Evolutionary conservation across 371 early-diverging fungal species (phyloP).

Genomic region (Quaeritorhiza haematococci): DNA sequence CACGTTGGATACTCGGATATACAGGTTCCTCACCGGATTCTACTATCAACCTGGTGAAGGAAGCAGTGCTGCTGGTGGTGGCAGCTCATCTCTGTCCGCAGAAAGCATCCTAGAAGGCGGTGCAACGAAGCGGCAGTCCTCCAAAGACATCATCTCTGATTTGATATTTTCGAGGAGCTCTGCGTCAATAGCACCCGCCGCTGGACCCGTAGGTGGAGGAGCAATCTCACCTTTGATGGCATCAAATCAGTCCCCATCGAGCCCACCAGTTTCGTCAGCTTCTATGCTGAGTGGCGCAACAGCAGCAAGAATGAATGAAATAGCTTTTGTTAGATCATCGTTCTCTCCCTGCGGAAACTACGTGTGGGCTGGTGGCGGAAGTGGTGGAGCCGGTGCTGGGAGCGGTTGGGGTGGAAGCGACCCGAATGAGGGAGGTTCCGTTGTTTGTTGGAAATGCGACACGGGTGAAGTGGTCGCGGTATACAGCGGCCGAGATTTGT

Average conservation of each 20-base stretch:
- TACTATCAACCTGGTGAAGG: too few species aligned
- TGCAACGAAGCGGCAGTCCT: too few species aligned
- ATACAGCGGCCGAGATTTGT: conserved; percentile 7
- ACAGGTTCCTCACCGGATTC: conserved; percentile 22
- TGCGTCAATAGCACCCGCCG: conserved; percentile 3
- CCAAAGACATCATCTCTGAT: too few species aligned
- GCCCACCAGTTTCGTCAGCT: not conserved
- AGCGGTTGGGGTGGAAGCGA: too few species aligned
- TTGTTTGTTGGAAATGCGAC: conserved; percentile 37
- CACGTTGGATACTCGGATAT: conserved; percentile 32
- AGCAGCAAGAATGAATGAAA: not conserved
- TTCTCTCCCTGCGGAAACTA: conserved; percentile 31
- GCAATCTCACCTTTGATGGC: not conserved
- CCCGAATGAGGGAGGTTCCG: too few species aligned
- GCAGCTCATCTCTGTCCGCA: too few species aligned
- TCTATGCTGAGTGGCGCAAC: not conserved
- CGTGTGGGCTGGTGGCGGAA: conserved; percentile 14
- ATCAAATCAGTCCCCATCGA: not conserved
- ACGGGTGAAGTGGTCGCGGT: conserved; percentile 15
- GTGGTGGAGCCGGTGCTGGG: conserved; percentile 12
- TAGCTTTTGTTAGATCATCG: conserved; percentile 8
- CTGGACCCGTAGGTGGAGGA: too few species aligned
- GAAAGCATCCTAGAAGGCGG: too few species aligned
- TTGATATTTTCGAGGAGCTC: too few species aligned
- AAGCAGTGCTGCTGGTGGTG: too few species aligned